Evolutionary conservation across 2,329 filamentous ascomycete species (phyloP), one percentile per base, ranked within the genome.

Genomic region (Dryadomyces sulphureus): DNA sequence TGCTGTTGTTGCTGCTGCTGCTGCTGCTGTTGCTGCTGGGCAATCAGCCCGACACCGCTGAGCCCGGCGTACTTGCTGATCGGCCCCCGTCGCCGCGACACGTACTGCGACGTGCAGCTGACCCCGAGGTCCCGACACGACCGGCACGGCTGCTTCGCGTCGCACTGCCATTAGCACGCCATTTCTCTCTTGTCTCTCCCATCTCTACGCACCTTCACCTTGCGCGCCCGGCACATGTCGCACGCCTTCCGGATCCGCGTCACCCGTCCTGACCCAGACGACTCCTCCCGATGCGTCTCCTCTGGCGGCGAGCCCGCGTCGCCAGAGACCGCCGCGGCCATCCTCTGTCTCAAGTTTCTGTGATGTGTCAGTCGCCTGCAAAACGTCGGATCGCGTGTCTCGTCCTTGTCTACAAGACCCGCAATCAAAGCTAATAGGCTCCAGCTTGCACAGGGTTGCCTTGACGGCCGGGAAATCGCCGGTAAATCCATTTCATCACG

Each of bases 201-300:
- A n/a, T n/a, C n/a, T n/a, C n/a, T n/a, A n/a, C 57, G 34, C 48
- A 66, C 65, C 61, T 78, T 78, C 39, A 78, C 74, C 50, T 78
- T 78, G 48, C 74, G 70, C 59, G 73, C 69, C 48, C 73, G 77
- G 56, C 74, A 78, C 66, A 78, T 72, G 52, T 78, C 74, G 53
- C 74, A 78, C 14, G 74, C 74, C 43, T 74, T 69, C 49, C 74
- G 65, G 27, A 78, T 64, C 7, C 74, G 69, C 24, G 72, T 77
- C 40, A 43, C 6, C 1, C 25, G 24, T 7, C 22, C n/a, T 30
- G 17, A 12, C 27, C 27, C 5, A 14, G 27, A 32, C 9, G 16
- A 9, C 27, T 32, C 7, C 27, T 32, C 9, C 11, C 27, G 27
- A 14, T 9, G 16, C 4, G 27, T 4, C 27, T 32, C 27, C 9